phyloP scores from a whole-genome alignment of 2,329 filamentous ascomycete genomes.

The Parastagonospora avenae region DNA sequence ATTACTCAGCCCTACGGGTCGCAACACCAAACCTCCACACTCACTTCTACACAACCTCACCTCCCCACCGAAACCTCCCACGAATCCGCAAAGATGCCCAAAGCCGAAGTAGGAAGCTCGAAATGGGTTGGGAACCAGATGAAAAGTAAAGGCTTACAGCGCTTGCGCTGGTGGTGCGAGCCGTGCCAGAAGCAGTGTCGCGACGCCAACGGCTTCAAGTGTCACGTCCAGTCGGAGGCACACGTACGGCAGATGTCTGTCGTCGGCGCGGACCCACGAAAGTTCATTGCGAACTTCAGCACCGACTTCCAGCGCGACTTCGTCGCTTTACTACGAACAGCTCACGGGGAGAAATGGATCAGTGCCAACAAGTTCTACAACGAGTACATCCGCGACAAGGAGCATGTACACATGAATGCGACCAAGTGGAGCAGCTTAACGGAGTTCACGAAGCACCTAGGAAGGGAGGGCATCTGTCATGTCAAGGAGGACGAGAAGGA shows the following conservation, averaged over 20 bases:
- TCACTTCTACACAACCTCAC: neutral
- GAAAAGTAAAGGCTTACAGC: conserved; percentile 67
- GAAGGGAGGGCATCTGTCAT: conserved; percentile 82
- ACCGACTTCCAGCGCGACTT: conserved; percentile 84
- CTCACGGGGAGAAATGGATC: conserved; percentile 88
- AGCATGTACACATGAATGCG: conserved; percentile 89
- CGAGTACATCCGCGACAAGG: conserved; percentile 75
- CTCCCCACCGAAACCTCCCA: neutral
- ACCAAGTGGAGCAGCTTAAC: conserved; percentile 88
- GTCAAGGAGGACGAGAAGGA: conserved; percentile 86
- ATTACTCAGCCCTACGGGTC: conserved; percentile 9
- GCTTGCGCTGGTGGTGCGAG: conserved; percentile 88
- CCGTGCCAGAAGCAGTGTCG: conserved; percentile 77
- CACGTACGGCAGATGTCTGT: conserved; percentile 90
- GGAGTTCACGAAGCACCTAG: conserved; percentile 87
- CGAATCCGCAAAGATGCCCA: conserved; percentile 67
- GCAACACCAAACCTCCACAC: neutral
- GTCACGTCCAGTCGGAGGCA: conserved; percentile 81
- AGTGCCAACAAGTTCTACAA: conserved; percentile 95
- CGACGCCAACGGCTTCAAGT: conserved; percentile 74
- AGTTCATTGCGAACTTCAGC: conserved; percentile 81
- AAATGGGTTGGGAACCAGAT: conserved; percentile 91
- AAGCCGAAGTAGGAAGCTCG: conserved; percentile 89
- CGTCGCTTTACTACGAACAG: conserved; percentile 74
- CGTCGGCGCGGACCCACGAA: conserved; percentile 85